Evolutionary conservation across 352 stramenopile species (phyloP), one percentile per base, ranked within the genome.

Genomic region (Globisporangium radiosum): DNA sequence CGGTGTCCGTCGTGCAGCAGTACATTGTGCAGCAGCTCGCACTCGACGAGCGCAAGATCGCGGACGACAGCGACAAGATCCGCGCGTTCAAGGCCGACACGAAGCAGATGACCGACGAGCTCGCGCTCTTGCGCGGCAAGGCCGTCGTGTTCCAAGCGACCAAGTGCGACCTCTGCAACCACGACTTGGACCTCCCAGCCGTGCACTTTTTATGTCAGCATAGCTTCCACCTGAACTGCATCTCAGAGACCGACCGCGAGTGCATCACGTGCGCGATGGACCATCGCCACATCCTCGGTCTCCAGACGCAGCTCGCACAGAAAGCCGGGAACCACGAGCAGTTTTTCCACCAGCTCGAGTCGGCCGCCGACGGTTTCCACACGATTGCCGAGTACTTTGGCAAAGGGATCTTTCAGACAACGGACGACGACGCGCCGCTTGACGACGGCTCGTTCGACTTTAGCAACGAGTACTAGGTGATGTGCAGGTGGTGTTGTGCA

Each of bases 281-380:
- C 59, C 85, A 94, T 57, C 82, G 85, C 48, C 82, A 91, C 64
- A 88, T 94, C 57, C 68, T 94, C 55, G 81, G 82, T 10, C 70
- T 96, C 17, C 92, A 96, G 63, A 90, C 85, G 55, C 85, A 92
- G 61, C 74, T 95, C 6, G 81, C 94, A 54, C 80, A 92, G 62
- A 94, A 94, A 56, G 85, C 88, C 19, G 75, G 78, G 19, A 95
- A 97, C 63, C 88, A 97, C 71, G 90, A 97, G 58, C 83, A 96
- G 72, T 97, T 97, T 58, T 97, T 92, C 79, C 94, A 95, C 58
- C 87, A 97, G 53, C 72, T 97, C 4, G 88, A 97, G 66, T 94
- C 85, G 0, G 80, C 85, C 0, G 78, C 84, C 13, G 86, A 96
- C 52, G 88, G 88, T 11, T 97, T 97, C 64, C 74, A 94, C 63